Percentiles rank a stretch among this genome's conserved stretches.
Evolutionary conservation across 129 eudicot genomes (phyloP).

Genomic region (Oenanthe sinensis): DNA sequence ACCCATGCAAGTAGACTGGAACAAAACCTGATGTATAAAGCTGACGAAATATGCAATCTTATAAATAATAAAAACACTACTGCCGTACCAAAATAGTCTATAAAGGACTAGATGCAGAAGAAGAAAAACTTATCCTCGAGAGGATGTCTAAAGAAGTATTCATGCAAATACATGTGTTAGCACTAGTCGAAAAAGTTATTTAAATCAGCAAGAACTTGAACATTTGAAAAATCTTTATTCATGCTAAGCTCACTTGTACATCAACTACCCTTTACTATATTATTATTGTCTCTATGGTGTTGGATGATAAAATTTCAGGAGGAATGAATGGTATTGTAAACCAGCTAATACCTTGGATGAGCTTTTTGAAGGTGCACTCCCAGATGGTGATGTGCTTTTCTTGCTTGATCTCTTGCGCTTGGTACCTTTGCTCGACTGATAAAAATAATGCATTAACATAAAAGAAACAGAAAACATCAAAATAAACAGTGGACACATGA

Average conservation of each 20-base stretch:
- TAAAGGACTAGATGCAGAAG: background rate
- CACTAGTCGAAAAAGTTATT: background rate
- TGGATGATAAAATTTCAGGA: background rate
- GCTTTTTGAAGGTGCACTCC: conserved; percentile 46
- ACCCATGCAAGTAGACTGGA: background rate
- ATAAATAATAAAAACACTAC: background rate
- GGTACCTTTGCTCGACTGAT: conserved; percentile 58
- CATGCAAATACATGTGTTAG: background rate
- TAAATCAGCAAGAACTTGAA: background rate
- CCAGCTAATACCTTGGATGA: conserved; percentile 62
- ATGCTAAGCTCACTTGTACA: background rate
- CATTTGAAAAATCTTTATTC: background rate
- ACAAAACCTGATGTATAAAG: background rate
- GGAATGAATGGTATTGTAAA: background rate
- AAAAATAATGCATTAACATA: conserved; percentile 8
- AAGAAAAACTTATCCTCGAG: background rate
- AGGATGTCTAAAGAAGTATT: too few species aligned
- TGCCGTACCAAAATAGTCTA: background rate
- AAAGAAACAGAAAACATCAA: background rate
- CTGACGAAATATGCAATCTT: background rate
- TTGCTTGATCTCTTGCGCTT: conserved; percentile 65
- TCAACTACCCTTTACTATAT: background rate
- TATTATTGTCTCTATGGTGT: background rate
- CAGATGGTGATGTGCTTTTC: conserved; percentile 41
- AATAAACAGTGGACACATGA: background rate